phyloP scores from a whole-genome alignment of 768 basidiomycete genomes.

The Rhizopogon rudus region DNA sequence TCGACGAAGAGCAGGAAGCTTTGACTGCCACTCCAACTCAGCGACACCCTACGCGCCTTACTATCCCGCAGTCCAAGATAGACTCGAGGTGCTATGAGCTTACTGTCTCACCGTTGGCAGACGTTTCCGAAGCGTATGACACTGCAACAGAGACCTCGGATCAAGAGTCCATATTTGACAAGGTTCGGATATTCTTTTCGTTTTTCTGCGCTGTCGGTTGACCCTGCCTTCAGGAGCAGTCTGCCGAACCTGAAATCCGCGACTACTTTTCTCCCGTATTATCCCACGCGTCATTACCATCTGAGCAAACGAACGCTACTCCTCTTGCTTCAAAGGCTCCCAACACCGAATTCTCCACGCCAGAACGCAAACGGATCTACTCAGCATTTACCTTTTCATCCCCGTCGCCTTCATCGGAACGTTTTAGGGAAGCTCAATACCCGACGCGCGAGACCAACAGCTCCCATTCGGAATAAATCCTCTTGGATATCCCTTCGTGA shows the following conservation, averaged over 20 bases:
- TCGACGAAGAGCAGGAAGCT: constrained; percentile 46
- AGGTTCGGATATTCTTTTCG: constrained; percentile 33
- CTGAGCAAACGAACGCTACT: constrained; percentile 25
- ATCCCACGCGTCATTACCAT: constrained; percentile 20
- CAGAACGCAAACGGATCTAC: constrained; percentile 69
- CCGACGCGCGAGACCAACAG: constrained; percentile 18
- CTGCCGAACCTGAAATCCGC: constrained; percentile 51
- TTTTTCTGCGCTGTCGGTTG: constrained; percentile 1
- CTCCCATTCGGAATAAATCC: constrained; percentile 17
- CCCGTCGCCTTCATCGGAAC: constrained; percentile 57
- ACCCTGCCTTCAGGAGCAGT: constrained; percentile 37
- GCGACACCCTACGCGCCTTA: constrained; percentile 20
- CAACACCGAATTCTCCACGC: constrained; percentile 53
- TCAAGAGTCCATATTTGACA: constrained; percentile 36
- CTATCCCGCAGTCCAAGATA: constrained; percentile 46
- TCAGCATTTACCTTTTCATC: constrained; percentile 76
- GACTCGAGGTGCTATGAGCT: constrained; percentile 78
- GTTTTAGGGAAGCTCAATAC: constrained; percentile 40
- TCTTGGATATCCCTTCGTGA: background rate
- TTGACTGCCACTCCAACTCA: constrained; percentile 11
- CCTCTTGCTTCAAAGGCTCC: constrained; percentile 21
- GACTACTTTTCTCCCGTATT: constrained; percentile 41
- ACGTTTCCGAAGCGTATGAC: constrained; percentile 69
- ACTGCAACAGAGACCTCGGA: constrained; percentile 21
- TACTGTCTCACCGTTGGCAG: constrained; percentile 74